Evolutionary conservation across 2,329 filamentous ascomycete genomes (phyloP), one percentile per base, ranked within the genome.

Genomic region (Exophiala sp.): DNA sequence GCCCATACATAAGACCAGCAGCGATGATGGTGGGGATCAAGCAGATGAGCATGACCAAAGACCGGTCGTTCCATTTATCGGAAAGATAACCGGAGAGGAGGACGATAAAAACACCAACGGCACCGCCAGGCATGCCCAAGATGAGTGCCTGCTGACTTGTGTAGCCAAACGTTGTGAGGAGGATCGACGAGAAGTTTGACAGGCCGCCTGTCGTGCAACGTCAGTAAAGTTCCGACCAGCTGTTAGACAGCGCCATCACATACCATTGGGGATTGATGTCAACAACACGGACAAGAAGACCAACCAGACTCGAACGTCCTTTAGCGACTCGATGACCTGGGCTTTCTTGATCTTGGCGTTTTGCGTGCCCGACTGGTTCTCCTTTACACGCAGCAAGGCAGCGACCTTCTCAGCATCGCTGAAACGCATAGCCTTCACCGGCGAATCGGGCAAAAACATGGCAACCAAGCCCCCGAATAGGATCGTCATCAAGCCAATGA

Each of bases 221-320:
- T 43, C 47, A 50, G 47, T 35, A 18, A 35, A 10, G 29, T 20
- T 32, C 41, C 41, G 1, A 11, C 4, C 10, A 5, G 20, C 5
- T 1, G n/a, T 34, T 2, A 11, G 18, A 35, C 3, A 46, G 16
- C 12, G 29, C 24, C 24, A 20, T 29, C 3, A 35, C 33, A 14
- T 47, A 29, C 54, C 57, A 21, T 55, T 59, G 10, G 57, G 57
- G 43, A 60, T 54, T 12, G 50, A 50, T 29, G 55, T 52, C 32
- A 57, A 43, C 47, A 60, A 18, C 11, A 60, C 52, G 8, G 45
- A 52, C n/a, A 60, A 20, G 9, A 51, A 51, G 10, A 61, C 44
- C 20, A 59, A 44, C 75, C 79, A 88, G 32, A 77, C 78, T 66
- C 89, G 73, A 1, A 73, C 67, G 35, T 78, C 72, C 12, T 46